phyloP scores from a whole-genome alignment of 805 yeast species.

The Lipomyces japonicus region DNA sequence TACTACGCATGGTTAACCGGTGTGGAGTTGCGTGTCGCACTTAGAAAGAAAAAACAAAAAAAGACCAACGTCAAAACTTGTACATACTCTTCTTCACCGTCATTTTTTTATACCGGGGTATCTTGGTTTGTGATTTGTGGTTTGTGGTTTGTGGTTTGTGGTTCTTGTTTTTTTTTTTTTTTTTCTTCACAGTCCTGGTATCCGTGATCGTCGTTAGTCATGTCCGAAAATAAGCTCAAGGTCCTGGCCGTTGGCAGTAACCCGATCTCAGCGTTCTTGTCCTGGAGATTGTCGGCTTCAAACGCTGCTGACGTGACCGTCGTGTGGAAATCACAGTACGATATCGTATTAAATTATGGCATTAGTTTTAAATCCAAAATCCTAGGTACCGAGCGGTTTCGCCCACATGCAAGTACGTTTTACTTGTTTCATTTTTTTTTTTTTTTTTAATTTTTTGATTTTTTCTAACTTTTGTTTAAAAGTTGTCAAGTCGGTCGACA shows the following conservation, averaged over 20 bases:
- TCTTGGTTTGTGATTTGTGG: no score
- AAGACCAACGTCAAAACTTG: not conserved
- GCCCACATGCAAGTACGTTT: constrained; percentile 16
- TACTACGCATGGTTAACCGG: no score
- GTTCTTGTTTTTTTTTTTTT: not conserved
- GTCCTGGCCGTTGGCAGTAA: constrained; percentile 28
- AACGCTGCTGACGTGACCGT: constrained; percentile 27
- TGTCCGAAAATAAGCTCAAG: not conserved
- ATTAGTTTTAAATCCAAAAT: constrained; percentile 22
- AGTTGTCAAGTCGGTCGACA: constrained; percentile 33
- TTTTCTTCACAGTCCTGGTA: not conserved
- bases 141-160: not conserved
- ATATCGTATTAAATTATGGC: constrained; percentile 27
- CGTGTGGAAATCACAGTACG: constrained; percentile 28
- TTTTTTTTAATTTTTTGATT: not conserved
- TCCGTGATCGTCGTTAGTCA: not conserved
- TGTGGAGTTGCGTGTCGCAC: no score
- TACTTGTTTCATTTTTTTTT: not conserved
- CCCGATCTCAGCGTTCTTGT: constrained; percentile 27
- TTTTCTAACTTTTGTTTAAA: not conserved
- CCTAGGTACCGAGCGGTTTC: constrained; percentile 19
- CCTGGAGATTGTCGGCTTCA: constrained; percentile 29
- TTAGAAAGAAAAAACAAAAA: no score
- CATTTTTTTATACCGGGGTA: no score
- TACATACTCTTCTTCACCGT: no score